These are phyloP conservation scores for Apiotrichum akiyoshidainum DNA, from an alignment of 1,284 basidiomycete species.

Conservation along the genomic window DNA sequence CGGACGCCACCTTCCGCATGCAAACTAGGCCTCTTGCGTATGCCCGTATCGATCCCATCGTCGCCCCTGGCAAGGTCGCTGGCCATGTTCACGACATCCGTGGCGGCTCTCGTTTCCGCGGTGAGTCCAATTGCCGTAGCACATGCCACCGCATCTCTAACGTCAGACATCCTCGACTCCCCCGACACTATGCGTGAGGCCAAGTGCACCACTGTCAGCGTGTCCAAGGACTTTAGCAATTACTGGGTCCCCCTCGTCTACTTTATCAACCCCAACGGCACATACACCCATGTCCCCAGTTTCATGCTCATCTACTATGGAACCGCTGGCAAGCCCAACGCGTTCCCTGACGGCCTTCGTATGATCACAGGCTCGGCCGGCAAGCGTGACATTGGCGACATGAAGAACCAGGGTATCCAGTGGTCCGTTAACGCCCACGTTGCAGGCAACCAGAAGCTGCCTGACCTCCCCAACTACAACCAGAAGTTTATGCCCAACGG, in stretches of 20 bases:
- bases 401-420: constrained; percentile 1
- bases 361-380: constrained; percentile 42
- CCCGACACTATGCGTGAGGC: constrained; percentile 20
- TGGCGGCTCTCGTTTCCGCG: constrained; percentile 16
- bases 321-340: constrained; percentile 25
- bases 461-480: not conserved
- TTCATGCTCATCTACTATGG: constrained; percentile 39
- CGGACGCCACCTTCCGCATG: not conserved
- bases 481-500: constrained; percentile 36
- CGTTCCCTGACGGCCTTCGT: constrained; percentile 45
- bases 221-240: constrained; percentile 45
- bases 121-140: not conserved
- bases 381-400: constrained; percentile 20
- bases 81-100: constrained; percentile 49
- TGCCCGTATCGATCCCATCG: constrained; percentile 50
- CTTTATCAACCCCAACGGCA: constrained; percentile 19
- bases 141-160: not conserved
- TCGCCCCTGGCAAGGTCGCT: constrained; percentile 41
- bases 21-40: not conserved
- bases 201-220: constrained; percentile 29
- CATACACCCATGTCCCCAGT: constrained; percentile 13
- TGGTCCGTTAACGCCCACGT: constrained; percentile 2
- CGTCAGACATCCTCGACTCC: constrained; percentile 22
- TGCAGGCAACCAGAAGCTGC: not conserved
- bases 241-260: constrained; percentile 33